Percentiles rank a stretch among this genome's conserved stretches.
phyloP scores from a whole-genome alignment of 495 filamentous ascomycete genomes.

The Aspergillus affinis region DNA sequence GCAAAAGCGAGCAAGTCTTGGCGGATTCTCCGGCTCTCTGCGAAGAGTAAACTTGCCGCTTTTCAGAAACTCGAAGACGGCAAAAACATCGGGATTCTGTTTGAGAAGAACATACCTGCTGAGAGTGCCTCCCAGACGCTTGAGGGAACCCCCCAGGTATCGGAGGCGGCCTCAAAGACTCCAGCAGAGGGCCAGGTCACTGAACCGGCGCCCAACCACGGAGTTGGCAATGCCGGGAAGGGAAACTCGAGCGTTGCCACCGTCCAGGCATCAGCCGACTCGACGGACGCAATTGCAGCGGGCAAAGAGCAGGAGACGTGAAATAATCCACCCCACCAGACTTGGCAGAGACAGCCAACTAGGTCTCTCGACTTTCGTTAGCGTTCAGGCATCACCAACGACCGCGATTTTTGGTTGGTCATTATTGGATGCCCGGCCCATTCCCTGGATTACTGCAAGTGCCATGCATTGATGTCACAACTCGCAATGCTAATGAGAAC shows the following conservation, averaged over 20 bases:
- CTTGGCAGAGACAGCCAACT: not conserved
- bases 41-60: conserved; percentile 63
- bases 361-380: conserved; percentile 11
- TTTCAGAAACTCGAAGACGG: conserved; percentile 88
- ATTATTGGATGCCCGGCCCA: not conserved
- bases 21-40: conserved; percentile 78
- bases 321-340: conserved; percentile 13
- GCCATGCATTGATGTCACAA: conserved; percentile 26
- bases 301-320: conserved; percentile 16
- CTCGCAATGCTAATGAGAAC: conserved; percentile 17
- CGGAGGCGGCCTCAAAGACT: conserved; percentile 24
- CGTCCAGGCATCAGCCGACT: conserved; percentile 18
- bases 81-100: conserved; percentile 60
- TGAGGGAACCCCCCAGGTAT: conserved; percentile 28
- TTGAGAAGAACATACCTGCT: conserved; percentile 37
- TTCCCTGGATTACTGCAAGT: conserved; percentile 5
- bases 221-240: conserved; percentile 21
- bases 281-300: conserved; percentile 16
- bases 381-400: not conserved
- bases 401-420: not conserved
- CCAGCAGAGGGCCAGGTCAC: conserved; percentile 15
- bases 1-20: conserved; percentile 83
- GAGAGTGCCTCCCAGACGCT: conserved; percentile 30
- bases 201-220: conserved; percentile 12
- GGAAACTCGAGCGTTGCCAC: conserved; percentile 9